These are phyloP conservation scores for Leccinum aurantiacum DNA, from an alignment of 768 basidiomycete species.

Conservation along the genomic window DNA sequence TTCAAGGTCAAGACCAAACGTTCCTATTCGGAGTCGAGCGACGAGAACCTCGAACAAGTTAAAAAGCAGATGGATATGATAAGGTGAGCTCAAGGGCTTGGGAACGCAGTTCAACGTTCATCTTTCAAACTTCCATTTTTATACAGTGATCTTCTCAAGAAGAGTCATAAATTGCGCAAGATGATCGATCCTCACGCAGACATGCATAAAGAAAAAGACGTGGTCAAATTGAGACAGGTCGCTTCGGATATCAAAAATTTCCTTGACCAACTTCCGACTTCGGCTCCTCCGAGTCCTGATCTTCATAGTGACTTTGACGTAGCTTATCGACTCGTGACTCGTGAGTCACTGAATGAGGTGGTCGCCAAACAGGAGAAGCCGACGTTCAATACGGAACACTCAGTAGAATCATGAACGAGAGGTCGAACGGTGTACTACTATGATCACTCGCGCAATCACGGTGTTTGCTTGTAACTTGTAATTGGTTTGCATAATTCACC, in stretches of 20 bases:
- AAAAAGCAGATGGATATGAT: constrained; percentile 29
- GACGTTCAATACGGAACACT: constrained; percentile 18
- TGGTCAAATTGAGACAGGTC: constrained; percentile 25
- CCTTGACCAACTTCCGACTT: constrained; percentile 25
- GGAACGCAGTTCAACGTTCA: not conserved
- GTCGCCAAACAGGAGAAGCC: constrained; percentile 19
- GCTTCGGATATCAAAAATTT: constrained; percentile 31
- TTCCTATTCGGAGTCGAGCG: constrained; percentile 25
- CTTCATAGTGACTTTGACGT: constrained; percentile 27
- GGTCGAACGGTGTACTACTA: too few species aligned
- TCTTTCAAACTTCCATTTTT: not conserved
- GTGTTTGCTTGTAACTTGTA: too few species aligned
- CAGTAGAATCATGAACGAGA: too few species aligned
- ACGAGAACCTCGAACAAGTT: constrained; percentile 39
- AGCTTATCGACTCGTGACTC: constrained; percentile 38
- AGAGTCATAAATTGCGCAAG: constrained; percentile 28
- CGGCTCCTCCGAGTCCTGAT: constrained; percentile 10
- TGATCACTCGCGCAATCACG: too few species aligned
- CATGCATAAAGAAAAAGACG: constrained; percentile 28
- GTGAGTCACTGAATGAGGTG: constrained; percentile 25
- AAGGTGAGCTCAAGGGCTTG: constrained; percentile 28
- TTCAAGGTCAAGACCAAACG: constrained; percentile 36
- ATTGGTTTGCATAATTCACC: too few species aligned
- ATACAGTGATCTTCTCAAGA: constrained; percentile 30
- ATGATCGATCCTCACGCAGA: constrained; percentile 31